These are phyloP conservation scores for Phyllosticta paracitricarpa DNA, from an alignment of 2,329 filamentous ascomycete species.

Conservation along the genomic window DNA sequence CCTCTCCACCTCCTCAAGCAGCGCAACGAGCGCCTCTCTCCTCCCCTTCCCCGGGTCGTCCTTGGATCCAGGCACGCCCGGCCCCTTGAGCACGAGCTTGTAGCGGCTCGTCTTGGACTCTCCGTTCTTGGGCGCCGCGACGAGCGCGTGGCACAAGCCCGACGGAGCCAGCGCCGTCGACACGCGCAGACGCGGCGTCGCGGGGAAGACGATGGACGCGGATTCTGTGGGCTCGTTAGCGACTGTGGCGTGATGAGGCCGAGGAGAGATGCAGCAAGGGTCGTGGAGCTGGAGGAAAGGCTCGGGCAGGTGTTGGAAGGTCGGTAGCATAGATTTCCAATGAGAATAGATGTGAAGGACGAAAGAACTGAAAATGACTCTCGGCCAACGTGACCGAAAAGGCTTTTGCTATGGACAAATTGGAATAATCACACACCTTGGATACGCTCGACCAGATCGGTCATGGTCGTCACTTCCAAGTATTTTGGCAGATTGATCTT, in stretches of 20 bases:
- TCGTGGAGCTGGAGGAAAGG: no score
- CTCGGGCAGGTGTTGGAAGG: no score
- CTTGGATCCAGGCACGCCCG: background rate
- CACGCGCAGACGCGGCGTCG: conserved; percentile 1
- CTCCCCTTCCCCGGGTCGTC: background rate
- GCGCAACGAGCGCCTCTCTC: conserved; percentile 4
- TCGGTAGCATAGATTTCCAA: no score
- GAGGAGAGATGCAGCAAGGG: no score
- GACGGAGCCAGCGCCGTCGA: conserved; percentile 6
- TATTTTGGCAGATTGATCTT: conserved; percentile 6
- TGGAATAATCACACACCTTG: background rate
- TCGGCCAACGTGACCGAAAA: no score
- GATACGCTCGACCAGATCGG: conserved; percentile 5
- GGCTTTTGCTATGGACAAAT: background rate
- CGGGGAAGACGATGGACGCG: conserved; percentile 5
- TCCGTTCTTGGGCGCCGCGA: conserved; percentile 8
- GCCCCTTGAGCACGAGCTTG: conserved; percentile 6
- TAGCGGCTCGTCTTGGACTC: conserved; percentile 6
- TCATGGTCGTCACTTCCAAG: conserved; percentile 7
- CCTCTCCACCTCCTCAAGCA: conserved; percentile 9
- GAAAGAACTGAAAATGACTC: no score
- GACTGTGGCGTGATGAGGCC: no score
- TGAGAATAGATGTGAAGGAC: no score
- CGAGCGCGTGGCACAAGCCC: conserved; percentile 6
- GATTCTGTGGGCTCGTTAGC: background rate